Conservation (phyloP, 805 yeast genomes). For the Nakazawaea wyomingensis region DNA sequence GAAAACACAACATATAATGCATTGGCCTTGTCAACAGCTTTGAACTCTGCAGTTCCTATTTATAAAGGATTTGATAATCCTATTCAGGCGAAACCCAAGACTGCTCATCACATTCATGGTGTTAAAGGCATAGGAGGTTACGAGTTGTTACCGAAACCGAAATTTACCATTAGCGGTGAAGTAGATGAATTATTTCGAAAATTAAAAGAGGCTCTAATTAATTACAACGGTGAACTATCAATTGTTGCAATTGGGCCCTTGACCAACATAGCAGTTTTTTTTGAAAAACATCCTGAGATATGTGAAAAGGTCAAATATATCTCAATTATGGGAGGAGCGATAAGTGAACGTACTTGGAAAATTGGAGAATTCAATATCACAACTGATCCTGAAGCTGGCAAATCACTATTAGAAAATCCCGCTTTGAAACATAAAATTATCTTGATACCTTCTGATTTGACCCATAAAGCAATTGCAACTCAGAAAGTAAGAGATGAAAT, state of each 20-base stretch:
- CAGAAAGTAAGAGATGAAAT: conserved; percentile 31
- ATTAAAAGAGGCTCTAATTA: conserved; percentile 32
- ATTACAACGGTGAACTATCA: conserved; percentile 44
- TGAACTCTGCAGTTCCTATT: conserved; percentile 48
- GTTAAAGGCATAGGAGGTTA: conserved; percentile 72
- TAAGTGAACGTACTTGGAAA: conserved; percentile 18
- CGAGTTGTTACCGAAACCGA: conserved; percentile 47
- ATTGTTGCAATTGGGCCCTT: conserved; percentile 74
- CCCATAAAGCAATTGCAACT: conserved; percentile 61
- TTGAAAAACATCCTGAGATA: conserved; percentile 49
- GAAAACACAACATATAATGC: conserved; percentile 66
- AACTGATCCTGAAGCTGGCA: conserved; percentile 75
- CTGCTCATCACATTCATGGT: conserved; percentile 70
- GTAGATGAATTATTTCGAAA: conserved; percentile 19
- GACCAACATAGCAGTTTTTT: conserved; percentile 62
- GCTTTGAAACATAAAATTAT: conserved; percentile 41
- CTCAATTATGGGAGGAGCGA: conserved; percentile 75
- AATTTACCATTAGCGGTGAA: conserved; percentile 16
- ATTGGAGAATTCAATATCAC: conserved; percentile 69
- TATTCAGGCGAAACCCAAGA: conserved; percentile 38
- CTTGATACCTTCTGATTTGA: conserved; percentile 62
- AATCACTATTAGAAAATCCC: conserved; percentile 43
- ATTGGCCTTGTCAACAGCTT: conserved; percentile 58
- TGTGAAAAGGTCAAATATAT: conserved; percentile 44
- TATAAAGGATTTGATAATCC: conserved; percentile 64